Base-by-base conservation (phyloP, 2,329 filamentous ascomycete genomes). In the Scedosporium dehoogii region DNA sequence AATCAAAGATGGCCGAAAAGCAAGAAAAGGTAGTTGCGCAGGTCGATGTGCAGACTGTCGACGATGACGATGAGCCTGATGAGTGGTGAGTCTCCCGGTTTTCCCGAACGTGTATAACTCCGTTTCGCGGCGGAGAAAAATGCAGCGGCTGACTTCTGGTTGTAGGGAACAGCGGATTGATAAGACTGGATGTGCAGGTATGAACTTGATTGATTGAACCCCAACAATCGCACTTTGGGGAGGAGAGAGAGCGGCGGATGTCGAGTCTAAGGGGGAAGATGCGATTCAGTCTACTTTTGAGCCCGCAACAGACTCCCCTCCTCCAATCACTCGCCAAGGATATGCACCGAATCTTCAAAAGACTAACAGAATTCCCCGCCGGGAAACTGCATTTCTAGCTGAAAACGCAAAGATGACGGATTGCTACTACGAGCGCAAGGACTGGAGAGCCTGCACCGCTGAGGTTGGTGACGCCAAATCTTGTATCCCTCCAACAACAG, bases 91-190 rank as follows among this genome's bases (percentile, higher is more conserved):
- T 69, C 48, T 42, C 56, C 59, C 23, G 9, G 56, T 18, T 44
- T 38, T 9, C 21, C 29, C 48, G 27, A 1, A 14, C 12, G 29
- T 14, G 6, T 5, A 7, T n/a, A 9, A 21, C n/a, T n/a, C n/a
- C n/a, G n/a, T n/a, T n/a, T n/a, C n/a, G n/a, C n/a, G n/a, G n/a
- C n/a, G n/a, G n/a, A n/a, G n/a, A n/a, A n/a, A 10, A 3, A 29
- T 48, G 25, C 41, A 46, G 41, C 51, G 38, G 53, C 9, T 10
- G 18, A 16, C 64, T 57, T 63, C 61, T 42, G 58, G 38, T 63
- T 68, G 64, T 72, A 97, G 93, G 93, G 92, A 97, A 79, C 93
- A 96, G 83, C 84, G 94, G 72, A 97, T 97, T 75, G 96, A 91
- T 79, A 96, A 91, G 79, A 97, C 93, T 2, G 94, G 93, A 63